Percentiles rank a stretch among this genome's conserved stretches.
These are phyloP conservation scores for Astrothelium macrocarpum DNA, from an alignment of 495 filamentous ascomycete species.

Conservation along the genomic window DNA sequence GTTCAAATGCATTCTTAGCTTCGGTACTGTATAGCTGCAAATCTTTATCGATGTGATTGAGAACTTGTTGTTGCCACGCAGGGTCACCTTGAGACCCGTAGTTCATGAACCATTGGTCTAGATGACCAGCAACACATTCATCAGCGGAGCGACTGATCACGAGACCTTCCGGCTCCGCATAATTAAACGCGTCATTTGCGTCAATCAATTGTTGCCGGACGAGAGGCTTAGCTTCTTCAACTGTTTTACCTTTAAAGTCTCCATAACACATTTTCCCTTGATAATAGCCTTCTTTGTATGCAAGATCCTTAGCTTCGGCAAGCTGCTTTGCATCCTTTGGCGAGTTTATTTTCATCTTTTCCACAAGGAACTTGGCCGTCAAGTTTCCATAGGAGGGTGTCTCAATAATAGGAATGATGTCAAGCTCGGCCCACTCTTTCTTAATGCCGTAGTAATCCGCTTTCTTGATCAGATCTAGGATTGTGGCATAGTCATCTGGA, in stretches of 20 bases:
- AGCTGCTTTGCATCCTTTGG: conserved; percentile 88
- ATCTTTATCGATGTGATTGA: conserved; percentile 60
- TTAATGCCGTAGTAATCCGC: conserved; percentile 94
- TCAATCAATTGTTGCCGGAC: conserved; percentile 73
- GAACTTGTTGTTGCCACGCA: conserved; percentile 65
- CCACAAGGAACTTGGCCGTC: conserved; percentile 71
- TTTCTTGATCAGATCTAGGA: conserved; percentile 85
- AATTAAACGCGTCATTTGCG: conserved; percentile 73
- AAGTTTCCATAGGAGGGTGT: conserved; percentile 84
- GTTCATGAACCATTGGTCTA: conserved; percentile 96
- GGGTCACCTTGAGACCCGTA: conserved; percentile 56
- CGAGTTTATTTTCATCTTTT: conserved; percentile 91
- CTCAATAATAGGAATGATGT: conserved; percentile 78
- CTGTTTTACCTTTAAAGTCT: conserved; percentile 78
- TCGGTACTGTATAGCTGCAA: conserved; percentile 73
- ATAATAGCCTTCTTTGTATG: conserved; percentile 97
- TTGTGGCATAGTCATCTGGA: conserved; percentile 88
- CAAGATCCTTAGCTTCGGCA: conserved; percentile 86
- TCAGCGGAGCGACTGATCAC: conserved; percentile 82
- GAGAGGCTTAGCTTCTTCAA: conserved; percentile 77
- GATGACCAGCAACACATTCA: conserved; percentile 81
- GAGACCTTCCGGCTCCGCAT: conserved; percentile 82
- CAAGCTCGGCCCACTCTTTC: conserved; percentile 90
- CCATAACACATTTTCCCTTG: conserved; percentile 85
- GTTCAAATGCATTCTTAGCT: conserved; percentile 73